phyloP scores from a whole-genome alignment of 768 basidiomycete species.

The Amanita thiersii region DNA sequence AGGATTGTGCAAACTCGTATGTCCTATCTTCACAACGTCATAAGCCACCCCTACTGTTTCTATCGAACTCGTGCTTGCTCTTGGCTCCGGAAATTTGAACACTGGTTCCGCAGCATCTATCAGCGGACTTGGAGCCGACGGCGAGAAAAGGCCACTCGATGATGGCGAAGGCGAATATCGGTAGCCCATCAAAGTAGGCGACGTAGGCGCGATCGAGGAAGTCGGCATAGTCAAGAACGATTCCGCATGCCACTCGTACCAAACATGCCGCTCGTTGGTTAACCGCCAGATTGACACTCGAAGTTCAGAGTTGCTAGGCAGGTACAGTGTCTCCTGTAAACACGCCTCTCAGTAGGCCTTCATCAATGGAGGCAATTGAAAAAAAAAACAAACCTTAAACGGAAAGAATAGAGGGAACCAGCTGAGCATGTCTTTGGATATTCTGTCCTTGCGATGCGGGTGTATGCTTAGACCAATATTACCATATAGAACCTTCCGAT shows the following conservation, averaged over 20 bases:
- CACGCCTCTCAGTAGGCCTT: constrained; percentile 2
- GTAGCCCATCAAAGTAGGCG: constrained; percentile 1
- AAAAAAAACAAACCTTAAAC: constrained; percentile 54
- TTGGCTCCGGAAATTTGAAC: constrained; percentile 15
- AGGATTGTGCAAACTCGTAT: constrained; percentile 89
- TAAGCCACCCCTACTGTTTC: constrained; percentile 14
- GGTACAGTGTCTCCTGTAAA: constrained; percentile 80
- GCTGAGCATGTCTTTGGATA: constrained; percentile 96
- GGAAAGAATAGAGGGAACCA: constrained; percentile 99
- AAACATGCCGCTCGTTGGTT: constrained; percentile 82
- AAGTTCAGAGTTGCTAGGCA: constrained; percentile 87
- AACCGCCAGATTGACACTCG: constrained; percentile 93
- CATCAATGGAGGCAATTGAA: background rate
- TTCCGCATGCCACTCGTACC: constrained; percentile 99
- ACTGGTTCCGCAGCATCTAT: constrained; percentile 53
- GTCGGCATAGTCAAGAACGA: constrained; percentile 69
- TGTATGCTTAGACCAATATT: constrained; percentile 90
- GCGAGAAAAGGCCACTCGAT: constrained; percentile 12
- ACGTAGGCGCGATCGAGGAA: constrained; percentile 14
- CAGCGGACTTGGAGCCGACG: constrained; percentile 53
- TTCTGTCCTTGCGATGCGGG: constrained; percentile 74
- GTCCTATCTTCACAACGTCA: constrained; percentile 83
- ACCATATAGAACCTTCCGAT: constrained; percentile 60
- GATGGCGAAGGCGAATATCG: constrained; percentile 12
- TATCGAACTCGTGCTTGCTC: constrained; percentile 8